phyloP scores from a whole-genome alignment of 805 yeast species.

The Starmera dryadoides region DNA sequence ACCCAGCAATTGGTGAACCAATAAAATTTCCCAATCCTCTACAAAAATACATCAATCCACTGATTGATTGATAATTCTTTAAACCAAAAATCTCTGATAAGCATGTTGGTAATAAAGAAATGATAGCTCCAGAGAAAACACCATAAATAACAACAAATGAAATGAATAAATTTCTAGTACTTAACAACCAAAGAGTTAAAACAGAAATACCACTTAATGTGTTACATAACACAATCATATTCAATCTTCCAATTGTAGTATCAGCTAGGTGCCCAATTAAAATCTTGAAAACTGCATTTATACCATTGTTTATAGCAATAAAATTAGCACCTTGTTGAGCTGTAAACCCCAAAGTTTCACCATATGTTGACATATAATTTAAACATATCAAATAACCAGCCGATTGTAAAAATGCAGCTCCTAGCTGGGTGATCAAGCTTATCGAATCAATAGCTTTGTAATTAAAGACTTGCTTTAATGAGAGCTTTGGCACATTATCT shows the following conservation, averaged over 20 bases:
- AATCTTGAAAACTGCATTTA: conserved; percentile 23
- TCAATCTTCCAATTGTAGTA: conserved; percentile 28
- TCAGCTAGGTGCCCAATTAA: conserved; percentile 35
- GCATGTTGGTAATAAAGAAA: conserved; percentile 26
- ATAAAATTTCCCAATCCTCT: conserved; percentile 27
- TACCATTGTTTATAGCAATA: conserved; percentile 27
- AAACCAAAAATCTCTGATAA: conserved; percentile 27
- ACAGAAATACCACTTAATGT: conserved; percentile 26
- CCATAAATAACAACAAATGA: conserved; percentile 28
- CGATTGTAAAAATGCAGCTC: conserved; percentile 24
- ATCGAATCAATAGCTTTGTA: conserved; percentile 3
- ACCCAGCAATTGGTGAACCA: conserved; percentile 30
- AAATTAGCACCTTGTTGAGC: conserved; percentile 25
- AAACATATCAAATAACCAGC: conserved; percentile 28
- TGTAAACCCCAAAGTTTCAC: conserved; percentile 23
- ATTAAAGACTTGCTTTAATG: conserved; percentile 5
- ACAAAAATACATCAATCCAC: conserved; percentile 26
- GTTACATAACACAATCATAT: conserved; percentile 32
- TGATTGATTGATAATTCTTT: conserved; percentile 24
- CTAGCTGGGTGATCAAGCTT: conserved; percentile 7
- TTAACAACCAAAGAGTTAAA: conserved; percentile 29
- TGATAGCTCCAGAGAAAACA: conserved; percentile 28
- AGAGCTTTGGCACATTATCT: not conserved
- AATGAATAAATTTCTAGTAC: conserved; percentile 19
- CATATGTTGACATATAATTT: conserved; percentile 28